Evolutionary conservation across 2,329 filamentous ascomycete species (phyloP), one percentile per base, ranked within the genome.

Genomic region (Venturia asperata): DNA sequence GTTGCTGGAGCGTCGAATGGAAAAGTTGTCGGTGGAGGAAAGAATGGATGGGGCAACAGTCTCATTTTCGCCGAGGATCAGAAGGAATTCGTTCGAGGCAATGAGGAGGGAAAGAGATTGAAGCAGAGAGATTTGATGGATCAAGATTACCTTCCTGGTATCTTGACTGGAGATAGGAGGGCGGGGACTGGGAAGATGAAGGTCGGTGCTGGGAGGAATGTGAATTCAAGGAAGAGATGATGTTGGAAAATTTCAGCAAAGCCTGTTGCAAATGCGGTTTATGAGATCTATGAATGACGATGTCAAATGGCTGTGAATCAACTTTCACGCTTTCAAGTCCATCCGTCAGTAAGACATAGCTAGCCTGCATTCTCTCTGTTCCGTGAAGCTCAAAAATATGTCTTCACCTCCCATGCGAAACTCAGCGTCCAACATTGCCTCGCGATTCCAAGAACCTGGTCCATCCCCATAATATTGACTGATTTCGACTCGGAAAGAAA

Each of bases 61-160:
- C 79, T 99, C 69, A 90, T 99, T 64, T 79, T 99, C 11, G 87
- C 92, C 0, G 93, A 97, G 77, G 94, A 99, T 74, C 94, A 99
- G 80, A 97, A 96, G 79, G 94, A 99, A 79, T 97, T 90, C 75
- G 75, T 84, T 52, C 81, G 83, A 68, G 87, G 87, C 64, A 75
- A 84, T 19, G 83, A 82, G 3, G 83, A 87, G 70, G 84, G 89
- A 73, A 84, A 83, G 70, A 85, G 88, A 70, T 80, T 79, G 64
- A 87, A 87, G 72, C 85, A 90, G 74, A 87, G 85, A 72, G 91
- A 96, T 76, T 78, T 96, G 65, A 95, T 97, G 93, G 93, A 97
- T 73, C 88, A 95, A 73, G 93, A 99, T 76, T 96, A 92, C 74
- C 77, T 97, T 68, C 94, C 94, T 0, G 82, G 85, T 42, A 90